phyloP scores from a whole-genome alignment of 2,329 filamentous ascomycete genomes.

The Aspergillus transmontanensis region DNA sequence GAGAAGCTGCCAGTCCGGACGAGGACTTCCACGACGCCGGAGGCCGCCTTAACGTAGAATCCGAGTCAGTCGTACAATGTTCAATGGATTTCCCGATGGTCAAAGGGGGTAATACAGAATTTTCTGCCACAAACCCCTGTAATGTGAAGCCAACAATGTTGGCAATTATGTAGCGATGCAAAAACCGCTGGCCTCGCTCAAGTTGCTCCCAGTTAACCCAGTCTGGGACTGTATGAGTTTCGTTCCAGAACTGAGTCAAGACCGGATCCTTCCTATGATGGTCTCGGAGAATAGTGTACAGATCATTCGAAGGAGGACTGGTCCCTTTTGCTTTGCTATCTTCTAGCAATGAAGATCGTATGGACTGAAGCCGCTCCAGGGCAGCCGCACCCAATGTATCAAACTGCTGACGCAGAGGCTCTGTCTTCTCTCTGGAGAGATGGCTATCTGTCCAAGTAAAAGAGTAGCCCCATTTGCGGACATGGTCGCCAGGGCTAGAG shows the following conservation, averaged over 20 bases:
- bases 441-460: conserved; percentile 21
- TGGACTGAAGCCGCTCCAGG: conserved; percentile 18
- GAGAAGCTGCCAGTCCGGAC: conserved; percentile 73
- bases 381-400: conserved; percentile 16
- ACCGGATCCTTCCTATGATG: conserved; percentile 59
- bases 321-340: conserved; percentile 11
- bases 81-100: not conserved
- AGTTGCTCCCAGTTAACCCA: conserved; percentile 80
- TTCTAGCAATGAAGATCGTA: conserved; percentile 11
- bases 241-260: conserved; percentile 60
- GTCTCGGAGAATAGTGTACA: conserved; percentile 63
- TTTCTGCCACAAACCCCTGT: conserved; percentile 26
- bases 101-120: conserved; percentile 15
- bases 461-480: conserved; percentile 20
- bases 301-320: conserved; percentile 42
- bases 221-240: conserved; percentile 65
- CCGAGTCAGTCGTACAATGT: not conserved
- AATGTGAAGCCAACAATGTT: conserved; percentile 25
- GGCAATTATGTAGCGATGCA: conserved; percentile 69
- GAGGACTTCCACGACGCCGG: conserved; percentile 71
- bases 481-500: conserved; percentile 7
- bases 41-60: conserved; percentile 54
- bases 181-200: conserved; percentile 69
- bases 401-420: conserved; percentile 21
- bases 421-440: conserved; percentile 11